Conservation (phyloP, 352 stramenopile species). For the Paralagenidium karlingii region DNA sequence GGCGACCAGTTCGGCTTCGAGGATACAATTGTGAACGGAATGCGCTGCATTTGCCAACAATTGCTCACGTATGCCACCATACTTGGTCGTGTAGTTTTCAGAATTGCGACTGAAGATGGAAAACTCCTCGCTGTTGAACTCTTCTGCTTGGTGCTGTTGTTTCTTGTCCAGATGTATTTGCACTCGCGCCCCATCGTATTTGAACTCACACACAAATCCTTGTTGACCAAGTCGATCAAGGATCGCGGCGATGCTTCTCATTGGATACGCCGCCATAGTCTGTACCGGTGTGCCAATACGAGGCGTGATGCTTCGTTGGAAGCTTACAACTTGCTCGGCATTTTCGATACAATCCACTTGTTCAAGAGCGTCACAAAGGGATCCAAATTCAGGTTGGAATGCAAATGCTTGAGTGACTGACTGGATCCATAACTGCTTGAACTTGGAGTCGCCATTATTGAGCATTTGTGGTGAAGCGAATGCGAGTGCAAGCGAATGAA, state of each 20-base stretch:
- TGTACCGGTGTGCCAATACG: slow-evolving; percentile 44
- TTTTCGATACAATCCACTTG: slow-evolving; percentile 12
- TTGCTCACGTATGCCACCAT: slow-evolving; percentile 21
- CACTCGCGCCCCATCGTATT: slow-evolving; percentile 73
- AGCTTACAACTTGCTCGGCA: slow-evolving; percentile 19
- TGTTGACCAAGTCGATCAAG: slow-evolving; percentile 28
- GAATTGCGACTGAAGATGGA: slow-evolving; percentile 79
- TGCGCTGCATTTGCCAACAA: neutral
- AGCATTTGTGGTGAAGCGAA: slow-evolving; percentile 3
- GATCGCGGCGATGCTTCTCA: slow-evolving; percentile 36
- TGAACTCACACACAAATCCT: slow-evolving; percentile 52
- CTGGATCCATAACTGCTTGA: slow-evolving; percentile 31
- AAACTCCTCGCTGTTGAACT: no score
- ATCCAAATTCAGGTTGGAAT: slow-evolving; percentile 54
- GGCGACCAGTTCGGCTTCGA: slow-evolving; percentile 70
- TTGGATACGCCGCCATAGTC: slow-evolving; percentile 69
- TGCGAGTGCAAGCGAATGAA: slow-evolving; percentile 42
- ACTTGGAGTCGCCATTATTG: neutral
- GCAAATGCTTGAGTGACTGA: slow-evolving; percentile 55
- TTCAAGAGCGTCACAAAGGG: slow-evolving; percentile 19
- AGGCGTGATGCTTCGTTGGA: no score
- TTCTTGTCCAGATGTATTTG: slow-evolving; percentile 62
- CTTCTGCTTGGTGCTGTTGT: no score
- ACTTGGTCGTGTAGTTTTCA: slow-evolving; percentile 63
- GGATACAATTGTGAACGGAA: slow-evolving; percentile 26